Base-by-base conservation (phyloP, 208 protist species). In the Blastocrithidia nonstop region DNA sequence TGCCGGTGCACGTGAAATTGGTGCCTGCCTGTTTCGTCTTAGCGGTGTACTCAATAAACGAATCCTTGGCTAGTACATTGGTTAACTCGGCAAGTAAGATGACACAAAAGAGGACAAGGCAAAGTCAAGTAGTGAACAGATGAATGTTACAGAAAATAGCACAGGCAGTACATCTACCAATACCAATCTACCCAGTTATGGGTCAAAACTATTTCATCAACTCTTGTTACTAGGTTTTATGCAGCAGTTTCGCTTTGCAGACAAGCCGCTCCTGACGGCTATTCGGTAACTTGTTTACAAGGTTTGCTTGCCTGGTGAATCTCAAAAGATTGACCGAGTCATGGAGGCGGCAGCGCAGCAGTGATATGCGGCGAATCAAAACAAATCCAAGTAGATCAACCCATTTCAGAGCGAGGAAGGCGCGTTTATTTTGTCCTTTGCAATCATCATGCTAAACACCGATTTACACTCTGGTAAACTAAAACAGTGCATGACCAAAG, bases 391-490 rank as follows among this genome's bases (percentile, higher is more conserved):
- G 13, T 25, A 36, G n/a, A 39, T 66, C 28, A 95, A 95, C 51
- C 84, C 84, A 0, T 93, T 95, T 41, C 61, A 61, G 40, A 76
- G 59, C 48, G 61, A 83, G 16, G 70, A 71, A 25, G 81, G 70
- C 7, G 80, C 85, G 6, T 95, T 92, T 66, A 70, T 98, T 36
- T 75, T 99, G 2, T 95, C 96, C 8, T 99, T 97, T 61, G 88
- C 93, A 16, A 92, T 98, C 35, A 98, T 99, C 43, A 98, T 99
- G 94, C 84, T 99, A n/a, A 98, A 98, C 68, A 99, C 97, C 0
- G 96, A 98, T 59, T 72, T 94, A 48, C 96, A 99, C 66, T 97
- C 82, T 8, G 82, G 87, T 17, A 82, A 87, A 46, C 67, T 98
- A 20, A 70, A 79, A 21, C 84, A 92, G 19, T 93, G 93, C 50